These are phyloP conservation scores for Bipolaris victoriae DNA, from an alignment of 2,329 filamentous ascomycete genomes.

Conservation along the genomic window DNA sequence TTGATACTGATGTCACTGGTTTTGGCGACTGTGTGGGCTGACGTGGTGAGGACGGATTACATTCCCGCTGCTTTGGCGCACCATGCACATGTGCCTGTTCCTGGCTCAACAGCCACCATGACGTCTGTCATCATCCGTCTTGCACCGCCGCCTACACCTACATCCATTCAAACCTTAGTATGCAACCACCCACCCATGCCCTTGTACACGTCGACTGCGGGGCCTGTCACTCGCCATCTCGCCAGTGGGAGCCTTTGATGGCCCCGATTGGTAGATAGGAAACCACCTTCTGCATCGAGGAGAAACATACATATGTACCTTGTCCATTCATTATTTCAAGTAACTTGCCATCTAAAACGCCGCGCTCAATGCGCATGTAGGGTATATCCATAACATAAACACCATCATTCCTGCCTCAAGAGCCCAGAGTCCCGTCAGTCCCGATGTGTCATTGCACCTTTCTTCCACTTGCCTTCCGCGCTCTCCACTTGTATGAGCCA, in stretches of 20 bases:
- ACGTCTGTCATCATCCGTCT: slow-evolving; percentile 12
- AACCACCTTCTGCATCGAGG: slow-evolving; percentile 9
- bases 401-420: not conserved
- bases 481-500: slow-evolving; percentile 19
- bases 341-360: slow-evolving; percentile 7
- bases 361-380: slow-evolving; percentile 12
- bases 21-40: too few relatives aligned
- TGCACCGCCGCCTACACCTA: not conserved
- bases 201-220: slow-evolving; percentile 17
- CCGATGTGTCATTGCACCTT: slow-evolving; percentile 21
- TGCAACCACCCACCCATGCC: slow-evolving; percentile 3
- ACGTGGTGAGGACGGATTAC: too few relatives aligned
- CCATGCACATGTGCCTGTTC: not conserved
- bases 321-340: not conserved
- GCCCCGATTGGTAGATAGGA: slow-evolving; percentile 17
- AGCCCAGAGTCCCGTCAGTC: slow-evolving; percentile 2
- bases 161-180: slow-evolving; percentile 10
- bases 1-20: too few relatives aligned
- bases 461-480: slow-evolving; percentile 18
- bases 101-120: slow-evolving; percentile 18
- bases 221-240: slow-evolving; percentile 8
- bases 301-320: not conserved
- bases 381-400: slow-evolving; percentile 17
- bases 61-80: too few relatives aligned
- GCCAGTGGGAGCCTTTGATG: not conserved